A percentile compares a stretch with the other conserved stretches of the same genome.
Evolutionary conservation across 495 filamentous ascomycete species (phyloP).

Genomic region (Neurospora hispaniola): DNA sequence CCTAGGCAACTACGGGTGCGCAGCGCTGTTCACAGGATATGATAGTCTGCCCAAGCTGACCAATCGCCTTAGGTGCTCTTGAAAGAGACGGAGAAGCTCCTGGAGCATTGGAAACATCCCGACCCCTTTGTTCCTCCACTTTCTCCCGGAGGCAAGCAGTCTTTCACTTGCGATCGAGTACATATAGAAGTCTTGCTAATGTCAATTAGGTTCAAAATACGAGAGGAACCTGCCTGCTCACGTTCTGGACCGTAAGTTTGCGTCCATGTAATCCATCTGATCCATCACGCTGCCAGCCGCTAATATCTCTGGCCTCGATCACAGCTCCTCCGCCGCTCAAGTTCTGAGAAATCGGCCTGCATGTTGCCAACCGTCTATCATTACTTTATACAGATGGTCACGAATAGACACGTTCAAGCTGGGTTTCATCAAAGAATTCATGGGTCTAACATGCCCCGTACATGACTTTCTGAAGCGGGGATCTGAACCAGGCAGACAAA

Average conservation of each 20-base stretch:
- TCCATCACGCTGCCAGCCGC: neutral
- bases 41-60: neutral
- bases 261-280: neutral
- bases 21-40: neutral
- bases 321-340: slow-evolving; percentile 35
- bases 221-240: slow-evolving; percentile 83
- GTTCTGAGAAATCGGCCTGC: slow-evolving; percentile 22
- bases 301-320: slow-evolving; percentile 5
- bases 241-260: slow-evolving; percentile 63
- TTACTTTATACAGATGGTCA: neutral
- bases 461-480: neutral
- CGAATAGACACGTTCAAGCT: neutral
- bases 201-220: slow-evolving; percentile 72
- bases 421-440: neutral
- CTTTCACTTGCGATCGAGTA: neutral
- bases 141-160: slow-evolving; percentile 77
- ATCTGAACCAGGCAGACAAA: neutral
- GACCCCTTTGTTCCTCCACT: slow-evolving; percentile 84
- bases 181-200: slow-evolving; percentile 17
- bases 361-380: neutral
- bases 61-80: slow-evolving; percentile 52
- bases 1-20: slow-evolving; percentile 78
- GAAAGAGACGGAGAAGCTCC: slow-evolving; percentile 72
- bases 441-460: neutral
- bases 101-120: slow-evolving; percentile 95